Evolutionary conservation across 2,329 filamentous ascomycete genomes (phyloP).

Genomic region (Raffaelea arxii): DNA sequence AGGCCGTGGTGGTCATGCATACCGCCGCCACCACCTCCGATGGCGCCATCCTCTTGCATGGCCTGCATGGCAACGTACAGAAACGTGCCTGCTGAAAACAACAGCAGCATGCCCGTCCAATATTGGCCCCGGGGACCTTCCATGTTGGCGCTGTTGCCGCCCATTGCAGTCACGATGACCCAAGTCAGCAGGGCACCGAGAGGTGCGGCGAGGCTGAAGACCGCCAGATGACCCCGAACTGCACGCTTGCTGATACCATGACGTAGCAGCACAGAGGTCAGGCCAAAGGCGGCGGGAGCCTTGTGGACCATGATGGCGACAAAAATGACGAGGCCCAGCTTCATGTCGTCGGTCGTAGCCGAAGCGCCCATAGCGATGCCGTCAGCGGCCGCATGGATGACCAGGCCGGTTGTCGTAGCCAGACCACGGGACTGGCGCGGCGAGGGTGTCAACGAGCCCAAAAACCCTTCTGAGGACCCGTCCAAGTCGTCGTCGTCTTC

Average conservation of each 20-base stretch:
- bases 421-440: constrained; percentile 53
- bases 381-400: constrained; percentile 91
- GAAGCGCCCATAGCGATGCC: constrained; percentile 94
- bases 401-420: constrained; percentile 85
- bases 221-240: constrained; percentile 72
- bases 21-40: no score
- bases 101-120: constrained; percentile 83
- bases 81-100: constrained; percentile 96
- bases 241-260: constrained; percentile 83
- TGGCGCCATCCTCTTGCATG: constrained; percentile 76
- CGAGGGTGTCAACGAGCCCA: constrained; percentile 47
- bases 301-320: constrained; percentile 97
- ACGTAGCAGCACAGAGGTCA: constrained; percentile 83
- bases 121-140: constrained; percentile 59
- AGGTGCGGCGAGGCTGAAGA: constrained; percentile 88
- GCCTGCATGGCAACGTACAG: constrained; percentile 98
- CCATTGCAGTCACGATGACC: constrained; percentile 64
- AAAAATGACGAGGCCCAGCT: constrained; percentile 85
- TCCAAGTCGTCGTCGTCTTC: constrained; percentile 22
- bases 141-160: constrained; percentile 45
- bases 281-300: constrained; percentile 86
- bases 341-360: constrained; percentile 60
- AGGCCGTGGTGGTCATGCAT: constrained; percentile 39
- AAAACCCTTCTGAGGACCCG: constrained; percentile 47
- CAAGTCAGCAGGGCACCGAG: constrained; percentile 78